Base-by-base conservation (phyloP, 2,329 filamentous ascomycete genomes). In the Pseudofabraea citricarpa region DNA sequence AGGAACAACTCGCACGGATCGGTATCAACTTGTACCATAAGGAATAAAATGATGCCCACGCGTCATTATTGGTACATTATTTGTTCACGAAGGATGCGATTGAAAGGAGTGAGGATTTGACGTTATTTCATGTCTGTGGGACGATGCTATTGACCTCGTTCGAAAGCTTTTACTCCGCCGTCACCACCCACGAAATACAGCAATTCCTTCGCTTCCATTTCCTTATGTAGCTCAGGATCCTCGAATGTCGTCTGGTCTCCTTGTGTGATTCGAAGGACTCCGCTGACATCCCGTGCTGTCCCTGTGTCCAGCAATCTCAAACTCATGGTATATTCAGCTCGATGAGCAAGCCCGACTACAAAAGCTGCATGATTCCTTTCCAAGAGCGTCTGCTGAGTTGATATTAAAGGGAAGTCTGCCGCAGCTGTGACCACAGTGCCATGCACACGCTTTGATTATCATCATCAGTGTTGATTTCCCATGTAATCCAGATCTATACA, bases 271-370 rank as follows among this genome's bases (percentile, higher is more conserved):
- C 90, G 77, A 50, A 96, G 58, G 33, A 95, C 89, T 3, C 91
- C 91, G 65, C 87, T 95, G 23, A 97, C 87, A 65, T 96, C 91
- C 60, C 77, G 83, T 49, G 91, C 90, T n/a, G 83, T 82, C 1
- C 91, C 91, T 0, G 90, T 95, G 58, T 95, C 90, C 48, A 97
- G 64, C 57, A 83, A 74, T 41, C 90, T 73, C 45, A 93, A 68
- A 48, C 86, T 79, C 55, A 95, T 66, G 3, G 91, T 74, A 49
- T 77, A 71, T n/a, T 77, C 68, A 7, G 90, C 87, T 55, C 80
- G 75, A 61, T 96, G 89, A n/a, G 85, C 86, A 50, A 85, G 66
- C 5, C 77, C 77, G 26, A 90, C 70, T 16, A 85, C 66, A 46
- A 95, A 77, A n/a, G 81, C 74, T 1, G 86, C 79, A 55, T 88